Conservation (phyloP, 2,329 filamentous ascomycete species). For the Trichophyton benhamiae region DNA sequence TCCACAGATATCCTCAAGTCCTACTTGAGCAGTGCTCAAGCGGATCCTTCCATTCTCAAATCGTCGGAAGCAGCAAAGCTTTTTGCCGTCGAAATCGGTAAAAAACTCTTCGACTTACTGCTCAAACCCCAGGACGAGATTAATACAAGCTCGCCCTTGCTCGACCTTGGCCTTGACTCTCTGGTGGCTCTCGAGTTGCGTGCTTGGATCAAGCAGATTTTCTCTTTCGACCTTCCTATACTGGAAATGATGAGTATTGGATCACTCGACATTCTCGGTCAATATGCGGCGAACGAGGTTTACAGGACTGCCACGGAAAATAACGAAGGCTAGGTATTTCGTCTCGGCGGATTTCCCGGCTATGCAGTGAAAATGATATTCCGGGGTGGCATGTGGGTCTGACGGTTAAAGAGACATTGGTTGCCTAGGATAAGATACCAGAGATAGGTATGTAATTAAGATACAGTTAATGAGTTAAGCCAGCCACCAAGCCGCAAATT, state of each 20-base stretch:
- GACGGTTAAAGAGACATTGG: no score
- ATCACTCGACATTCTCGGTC: background rate
- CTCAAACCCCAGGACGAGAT: conserved; percentile 14
- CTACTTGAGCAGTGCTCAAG: background rate
- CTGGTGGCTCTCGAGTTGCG: conserved; percentile 15
- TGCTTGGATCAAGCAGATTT: conserved; percentile 13
- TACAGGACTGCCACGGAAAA: no score
- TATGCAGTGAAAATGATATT: no score
- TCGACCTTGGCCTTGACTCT: conserved; percentile 14
- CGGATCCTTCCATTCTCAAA: background rate
- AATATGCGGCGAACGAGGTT: background rate
- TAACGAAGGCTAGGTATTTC: no score
- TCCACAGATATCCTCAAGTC: background rate
- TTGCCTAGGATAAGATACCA: no score
- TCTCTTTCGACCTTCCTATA: conserved; percentile 3
- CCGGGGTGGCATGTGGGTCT: no score
- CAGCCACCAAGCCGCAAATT: no score
- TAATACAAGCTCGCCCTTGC: background rate
- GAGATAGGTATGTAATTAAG: no score
- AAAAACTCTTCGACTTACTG: conserved; percentile 14
- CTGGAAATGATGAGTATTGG: background rate
- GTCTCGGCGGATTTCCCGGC: no score
- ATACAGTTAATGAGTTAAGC: no score
- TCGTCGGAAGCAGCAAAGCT: background rate
- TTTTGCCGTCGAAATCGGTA: conserved; percentile 17